Base-by-base conservation (phyloP, 176 grass and related monocot species). In the Chrysopogon serrulatus region DNA sequence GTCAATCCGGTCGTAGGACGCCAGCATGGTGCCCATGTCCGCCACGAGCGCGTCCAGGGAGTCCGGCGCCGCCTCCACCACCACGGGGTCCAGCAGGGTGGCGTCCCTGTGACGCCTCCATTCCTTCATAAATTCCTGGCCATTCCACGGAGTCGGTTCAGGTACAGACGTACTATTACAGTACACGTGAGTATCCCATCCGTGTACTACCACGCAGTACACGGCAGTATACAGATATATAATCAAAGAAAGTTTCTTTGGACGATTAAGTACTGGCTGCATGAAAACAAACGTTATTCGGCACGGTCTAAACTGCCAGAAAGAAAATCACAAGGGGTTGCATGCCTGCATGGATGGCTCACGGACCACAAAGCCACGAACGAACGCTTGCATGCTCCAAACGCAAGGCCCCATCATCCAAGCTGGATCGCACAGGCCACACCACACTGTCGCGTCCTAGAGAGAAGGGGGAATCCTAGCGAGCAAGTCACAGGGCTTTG, bases 61-160 rank as follows among this genome's bases (percentile, higher is more conserved):
- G 34, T 96, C 96, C 12, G 96, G 96, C 18, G 93, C 93, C 13
- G 89, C 88, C 60, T 92, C 91, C 68, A 96, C 83, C 68, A 85
- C 69, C 79, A 86, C 85, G 5, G 87, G 86, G 77, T 99, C 86
- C 13, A 99, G 33, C 73, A 87, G 69, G 7, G 56, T 87, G 18
- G 83, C 87, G 18, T 84, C 87, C 37, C 61, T 69, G 49, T 83
- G 88, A 19, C 81, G 59, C 65, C 76, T 94, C 89, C 91, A 94
- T 80, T 94, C 93, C 37, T 79, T 90, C 77, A 79, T 87, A 26
- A 99, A 90, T 57, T 94, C 91, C 96, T 96, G 86, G 6, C 49
- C 11, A 34, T 37, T 19, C 54, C 23, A 71, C 10, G 14, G 51
- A 61, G 11, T 21, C 4, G 8, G 24, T 61, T 28, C 53, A n/a